Evolutionary conservation across 2,329 filamentous ascomycete species (phyloP).

Genomic region (Chaetomiaceae sp.): DNA sequence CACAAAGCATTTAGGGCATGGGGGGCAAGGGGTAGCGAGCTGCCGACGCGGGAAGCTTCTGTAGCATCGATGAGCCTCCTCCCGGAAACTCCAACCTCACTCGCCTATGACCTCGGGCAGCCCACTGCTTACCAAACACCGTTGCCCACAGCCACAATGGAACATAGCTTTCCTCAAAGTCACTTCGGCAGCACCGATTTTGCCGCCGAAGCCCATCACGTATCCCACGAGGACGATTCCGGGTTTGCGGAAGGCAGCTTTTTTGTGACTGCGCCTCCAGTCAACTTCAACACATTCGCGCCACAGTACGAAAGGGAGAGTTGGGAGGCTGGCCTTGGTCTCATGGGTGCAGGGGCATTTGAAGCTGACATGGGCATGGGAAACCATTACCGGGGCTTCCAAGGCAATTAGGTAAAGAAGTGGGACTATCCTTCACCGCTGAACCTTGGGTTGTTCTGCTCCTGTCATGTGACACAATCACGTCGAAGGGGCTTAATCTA

Average conservation of each 20-base stretch:
- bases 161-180: not conserved
- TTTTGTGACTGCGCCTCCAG: slow-evolving; percentile 5
- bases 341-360: not conserved
- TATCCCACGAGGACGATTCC: not conserved
- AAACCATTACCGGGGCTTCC: slow-evolving; percentile 11
- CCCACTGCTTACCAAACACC: slow-evolving; percentile 1
- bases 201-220: not conserved
- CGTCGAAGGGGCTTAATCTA: too few species aligned
- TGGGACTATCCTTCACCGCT: not conserved
- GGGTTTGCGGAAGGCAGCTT: slow-evolving; percentile 8
- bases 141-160: not conserved
- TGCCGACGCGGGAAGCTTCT: slow-evolving; percentile 7
- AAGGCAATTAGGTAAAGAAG: not conserved
- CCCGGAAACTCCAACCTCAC: not conserved
- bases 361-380: not conserved
- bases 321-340: slow-evolving; percentile 9
- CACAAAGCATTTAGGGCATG: slow-evolving; percentile 19
- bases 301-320: slow-evolving; percentile 1
- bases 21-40: slow-evolving; percentile 13
- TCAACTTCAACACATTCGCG: slow-evolving; percentile 3
- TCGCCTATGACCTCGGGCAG: not conserved
- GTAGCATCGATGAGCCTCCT: slow-evolving; percentile 9
- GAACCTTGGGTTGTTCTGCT: too few species aligned
- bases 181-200: not conserved
- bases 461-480: too few species aligned